Conservation (phyloP, 129 eudicot species). For the Arctium minus region DNA sequence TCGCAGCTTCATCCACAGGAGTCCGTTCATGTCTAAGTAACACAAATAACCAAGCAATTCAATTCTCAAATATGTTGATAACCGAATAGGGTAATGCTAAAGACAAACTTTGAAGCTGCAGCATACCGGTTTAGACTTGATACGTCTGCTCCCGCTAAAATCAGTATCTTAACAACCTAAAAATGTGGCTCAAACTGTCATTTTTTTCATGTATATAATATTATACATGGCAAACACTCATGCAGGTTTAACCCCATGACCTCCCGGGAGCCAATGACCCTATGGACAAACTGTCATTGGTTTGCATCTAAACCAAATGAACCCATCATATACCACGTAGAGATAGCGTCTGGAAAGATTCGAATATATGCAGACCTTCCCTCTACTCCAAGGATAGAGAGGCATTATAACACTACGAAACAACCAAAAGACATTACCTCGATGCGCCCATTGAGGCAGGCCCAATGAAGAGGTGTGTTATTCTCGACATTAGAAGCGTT, state of each 20-base stretch:
- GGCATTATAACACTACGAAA: background rate
- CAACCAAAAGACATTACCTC: constrained; percentile 49
- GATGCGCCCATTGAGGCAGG: constrained; percentile 82
- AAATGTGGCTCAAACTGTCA: background rate
- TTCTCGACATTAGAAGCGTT: constrained; percentile 69
- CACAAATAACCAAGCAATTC: background rate
- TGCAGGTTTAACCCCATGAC: too few relatives aligned
- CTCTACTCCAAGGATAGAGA: too few relatives aligned
- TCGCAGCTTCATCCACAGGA: constrained; percentile 80
- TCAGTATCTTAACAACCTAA: constrained; percentile 69
- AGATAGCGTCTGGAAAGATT: too few relatives aligned
- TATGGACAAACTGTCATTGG: background rate
- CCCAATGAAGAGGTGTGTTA: constrained; percentile 96
- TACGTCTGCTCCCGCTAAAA: constrained; percentile 77
- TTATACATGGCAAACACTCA: background rate
- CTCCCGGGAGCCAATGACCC: background rate
- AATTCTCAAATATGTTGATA: background rate
- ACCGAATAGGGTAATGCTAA: background rate
- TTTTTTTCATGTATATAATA: background rate
- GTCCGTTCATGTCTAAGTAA: constrained; percentile 69
- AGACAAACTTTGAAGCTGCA: background rate
- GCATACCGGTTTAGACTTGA: constrained; percentile 64
- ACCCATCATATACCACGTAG: background rate
- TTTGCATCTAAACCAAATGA: background rate
- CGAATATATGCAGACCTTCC: too few relatives aligned